phyloP scores from a whole-genome alignment of 345 rosid species.

The Raphanus raphanistrum region DNA sequence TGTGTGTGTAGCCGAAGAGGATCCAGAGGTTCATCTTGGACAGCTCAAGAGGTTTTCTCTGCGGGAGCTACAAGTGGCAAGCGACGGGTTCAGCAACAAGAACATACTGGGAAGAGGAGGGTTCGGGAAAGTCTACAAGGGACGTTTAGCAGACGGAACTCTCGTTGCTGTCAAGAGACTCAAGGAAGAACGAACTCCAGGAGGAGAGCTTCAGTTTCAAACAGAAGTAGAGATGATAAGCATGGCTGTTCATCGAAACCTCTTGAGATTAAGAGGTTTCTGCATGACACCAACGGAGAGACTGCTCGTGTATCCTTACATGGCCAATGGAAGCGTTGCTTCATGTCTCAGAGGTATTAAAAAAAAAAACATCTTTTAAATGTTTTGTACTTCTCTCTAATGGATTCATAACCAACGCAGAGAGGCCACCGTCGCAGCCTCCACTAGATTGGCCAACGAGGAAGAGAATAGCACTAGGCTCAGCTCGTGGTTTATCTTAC shows the following conservation, averaged over 20 bases:
- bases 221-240: slow-evolving; percentile 99
- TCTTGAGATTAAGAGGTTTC: slow-evolving; percentile 83
- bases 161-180: slow-evolving; percentile 77
- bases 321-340: slow-evolving; percentile 99
- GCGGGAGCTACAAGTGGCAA: slow-evolving; percentile 95
- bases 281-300: slow-evolving; percentile 98
- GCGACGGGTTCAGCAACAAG: slow-evolving; percentile 87
- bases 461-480: slow-evolving; percentile 85
- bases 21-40: slow-evolving; percentile 96
- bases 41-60: slow-evolving; percentile 95
- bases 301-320: slow-evolving; percentile 91
- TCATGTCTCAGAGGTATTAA: slow-evolving; percentile 85
- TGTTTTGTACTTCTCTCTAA: neutral
- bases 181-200: slow-evolving; percentile 96
- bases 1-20: slow-evolving; percentile 80
- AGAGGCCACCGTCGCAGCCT: slow-evolving; percentile 77
- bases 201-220: slow-evolving; percentile 97
- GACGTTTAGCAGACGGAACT: slow-evolving; percentile 69
- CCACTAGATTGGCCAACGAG: slow-evolving; percentile 93
- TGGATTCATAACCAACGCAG: slow-evolving; percentile 39
- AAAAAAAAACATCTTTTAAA: neutral
- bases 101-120: slow-evolving; percentile 97
- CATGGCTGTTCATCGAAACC: slow-evolving; percentile 99
- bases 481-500: slow-evolving; percentile 95
- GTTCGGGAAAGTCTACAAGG: slow-evolving; percentile 96